Base-by-base conservation (phyloP, 2,329 filamentous ascomycete genomes). In the Fusarium mexicanum region DNA sequence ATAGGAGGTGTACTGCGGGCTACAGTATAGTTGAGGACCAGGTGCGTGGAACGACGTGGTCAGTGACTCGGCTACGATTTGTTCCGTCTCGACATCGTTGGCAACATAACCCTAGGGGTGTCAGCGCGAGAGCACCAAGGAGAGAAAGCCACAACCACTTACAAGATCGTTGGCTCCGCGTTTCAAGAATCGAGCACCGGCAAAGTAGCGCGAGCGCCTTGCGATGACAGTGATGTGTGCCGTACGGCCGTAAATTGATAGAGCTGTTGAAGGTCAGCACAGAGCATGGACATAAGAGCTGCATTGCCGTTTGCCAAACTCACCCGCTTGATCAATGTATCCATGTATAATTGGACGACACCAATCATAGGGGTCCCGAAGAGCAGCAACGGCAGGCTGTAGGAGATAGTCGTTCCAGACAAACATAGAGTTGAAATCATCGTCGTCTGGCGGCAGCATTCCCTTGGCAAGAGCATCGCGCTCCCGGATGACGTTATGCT, bases 21-120 rank as follows among this genome's bases (percentile, higher is more conserved):
- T 98, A 10, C 94, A 91, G 80, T 94, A 98, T 17, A 98, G 88
- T 55, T 90, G 91, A 7, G 93, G 94, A 1, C 95, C 96, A 9
- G 96, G 94, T 7, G 94, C 93, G 84, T 99, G 96, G 77, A 99
- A 98, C 0, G 96, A 98, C 2, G 96, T 99, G 1, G 95, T 98
- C 58, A 96, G 86, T 77, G 95, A 94, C 80, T 99, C 96, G 2
- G 95, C 96, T 10, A 99, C 95, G 69, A 99, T 98, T 81, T 99
- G 96, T 83, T 99, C 96, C 2, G 96, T 98, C 83, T 99, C 97
- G 31, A 99, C 96, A 82, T 99, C 97, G 80, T 99, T 99, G 60
- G 96, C 97, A 62, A 99, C 96, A 80, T 97, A 97, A 20, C 96
- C 96, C 80, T 87, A 18, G n/a, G 13, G 43, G 18, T 48, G 31